Conservation (phyloP, 2,329 filamentous ascomycete genomes). For the Arachnomyces sp. region DNA sequence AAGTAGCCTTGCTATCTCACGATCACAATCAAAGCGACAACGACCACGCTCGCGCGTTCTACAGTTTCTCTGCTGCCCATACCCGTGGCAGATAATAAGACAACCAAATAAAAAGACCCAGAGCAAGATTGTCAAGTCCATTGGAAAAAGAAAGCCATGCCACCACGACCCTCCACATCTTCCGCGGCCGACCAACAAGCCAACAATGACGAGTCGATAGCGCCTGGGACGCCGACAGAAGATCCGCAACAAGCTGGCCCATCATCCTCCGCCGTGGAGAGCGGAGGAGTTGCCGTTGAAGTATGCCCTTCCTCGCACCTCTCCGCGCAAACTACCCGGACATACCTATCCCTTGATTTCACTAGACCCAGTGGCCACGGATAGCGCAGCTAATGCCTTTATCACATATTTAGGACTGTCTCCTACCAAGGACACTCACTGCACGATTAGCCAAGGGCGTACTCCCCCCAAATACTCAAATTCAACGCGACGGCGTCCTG, state of each 20-base stretch:
- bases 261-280: constrained; percentile 30
- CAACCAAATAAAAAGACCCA: too few relatives aligned
- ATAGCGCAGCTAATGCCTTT: not conserved
- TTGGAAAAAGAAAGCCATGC: too few relatives aligned
- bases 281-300: constrained; percentile 32
- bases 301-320: constrained; percentile 18
- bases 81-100: too few relatives aligned
- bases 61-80: too few relatives aligned
- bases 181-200: constrained; percentile 16
- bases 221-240: constrained; percentile 10
- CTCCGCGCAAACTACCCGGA: not conserved
- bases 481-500: constrained; percentile 57
- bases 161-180: constrained; percentile 30
- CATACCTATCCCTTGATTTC: not conserved
- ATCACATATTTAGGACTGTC: constrained; percentile 43
- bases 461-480: constrained; percentile 55
- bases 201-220: constrained; percentile 1
- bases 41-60: too few relatives aligned
- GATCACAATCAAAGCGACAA: too few relatives aligned
- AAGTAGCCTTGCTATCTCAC: too few relatives aligned
- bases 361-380: constrained; percentile 1
- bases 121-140: too few relatives aligned
- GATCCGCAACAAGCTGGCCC: constrained; percentile 15
- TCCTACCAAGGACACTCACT: constrained; percentile 54
- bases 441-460: constrained; percentile 55